Base-by-base conservation (phyloP, 1,284 basidiomycete species). In the Rhodotorula mucilaginosa region DNA sequence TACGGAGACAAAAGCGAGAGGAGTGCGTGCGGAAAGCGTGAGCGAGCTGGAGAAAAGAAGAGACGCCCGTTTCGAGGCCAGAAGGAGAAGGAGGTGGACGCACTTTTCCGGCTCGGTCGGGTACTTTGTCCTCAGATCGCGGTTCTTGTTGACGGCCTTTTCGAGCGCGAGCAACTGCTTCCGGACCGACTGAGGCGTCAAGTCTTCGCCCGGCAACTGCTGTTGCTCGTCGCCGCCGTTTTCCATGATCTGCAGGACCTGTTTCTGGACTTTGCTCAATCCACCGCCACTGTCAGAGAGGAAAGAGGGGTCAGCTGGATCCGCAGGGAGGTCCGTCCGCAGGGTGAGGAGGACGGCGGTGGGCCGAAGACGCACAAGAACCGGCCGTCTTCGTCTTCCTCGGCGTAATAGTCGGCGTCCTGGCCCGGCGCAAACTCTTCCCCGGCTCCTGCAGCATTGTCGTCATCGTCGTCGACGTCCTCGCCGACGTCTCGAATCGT, bases 311-410 rank as follows among this genome's bases (percentile, higher is more conserved):
- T 64, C 44, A 64, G 62, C 26, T 44, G 10, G 10, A 12, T 10
- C 39, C 2, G 39, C 39, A 44, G 39, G 39, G 39, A 44, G 39
- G 39, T 44, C 39, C 10, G 39, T 44, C 39, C 10, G 39, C 12
- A 44, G 21, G 18, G 26, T 57, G 44, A 15, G 23, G 44, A 23
- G 52, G 52, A n/a, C 52, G 23, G 13, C 10, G 47, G 29, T 10
- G 4, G 5, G 5, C 18, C 16, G 6, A 5, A 29, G 7, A 69
- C 74, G 63, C 34, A 76, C 75, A 66, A 97, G 83, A 97, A 96
- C 19, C 94, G 85, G 0, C 94, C 94, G 76, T 95, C 93, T 39
- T 90, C 91, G 78, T 96, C 93, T 80, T 95, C 93, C 77, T 94
- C 93, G 1, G 80, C 87, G 78, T 90, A 94, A 79, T 94, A 93